Evolutionary conservation across 2,329 filamentous ascomycete species (phyloP), one percentile per base, ranked within the genome.

Genomic region (Simplicillium sp.): DNA sequence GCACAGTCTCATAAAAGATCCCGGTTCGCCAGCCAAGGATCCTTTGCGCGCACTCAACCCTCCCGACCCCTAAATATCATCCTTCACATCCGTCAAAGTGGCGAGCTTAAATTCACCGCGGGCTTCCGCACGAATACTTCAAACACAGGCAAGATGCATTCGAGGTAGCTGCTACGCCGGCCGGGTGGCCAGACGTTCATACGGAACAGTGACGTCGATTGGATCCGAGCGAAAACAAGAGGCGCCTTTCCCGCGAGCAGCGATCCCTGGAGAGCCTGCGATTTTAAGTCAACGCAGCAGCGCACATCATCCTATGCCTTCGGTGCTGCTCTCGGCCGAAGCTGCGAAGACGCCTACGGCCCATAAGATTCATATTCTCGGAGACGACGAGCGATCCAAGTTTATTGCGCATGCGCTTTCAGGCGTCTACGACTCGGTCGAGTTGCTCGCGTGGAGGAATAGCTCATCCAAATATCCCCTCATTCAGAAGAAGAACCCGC

Each of bases 91-190:
- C 41, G 36, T 46, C 53, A 61, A 57, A 45, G 50, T 63, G 61
- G 60, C 60, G 49, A 48, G 48, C 46, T 42, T 57, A 43, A 61
- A 60, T 50, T 58, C 62, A 50, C 56, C 60, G 58, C 66, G 68
- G 61, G 57, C 63, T 51, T 57, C 60, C 55, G 62, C 65, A 56
- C 60, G 61, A 56, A 64, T 66, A 65, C 52, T 58, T 41, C 52
- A 53, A 46, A 58, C 42, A 53, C 47, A 47, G 35, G 45, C 54
- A 42, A 42, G 38, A 70, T 73, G 70, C 50, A 53, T 49, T 35
- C 58, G 41, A 61, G 56, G 60, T 70, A 66, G 58, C 55, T 41
- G 48, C 32, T 47, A 41, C 14, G 54, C 48, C 46, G 57, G 59
- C 60, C 59, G 61, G 55, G 59, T 54, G 56, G 62, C 62, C 57